Base-by-base conservation (phyloP, 1,139 yeast genomes). In the Saccharomycopsis hybrid region DNA sequence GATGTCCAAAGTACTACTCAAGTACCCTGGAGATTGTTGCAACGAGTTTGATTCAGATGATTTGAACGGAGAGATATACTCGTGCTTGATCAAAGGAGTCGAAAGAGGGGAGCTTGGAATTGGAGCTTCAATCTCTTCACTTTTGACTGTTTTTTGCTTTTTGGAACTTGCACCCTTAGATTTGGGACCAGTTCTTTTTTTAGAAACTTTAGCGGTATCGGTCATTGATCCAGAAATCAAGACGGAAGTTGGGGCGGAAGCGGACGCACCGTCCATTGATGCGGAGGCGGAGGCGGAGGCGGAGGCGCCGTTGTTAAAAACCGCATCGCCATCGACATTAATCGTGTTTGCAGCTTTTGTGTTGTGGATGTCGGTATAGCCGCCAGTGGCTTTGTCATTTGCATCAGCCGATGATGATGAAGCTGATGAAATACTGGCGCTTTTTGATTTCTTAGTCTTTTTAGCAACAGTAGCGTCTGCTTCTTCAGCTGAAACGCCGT, bases 91-190 rank as follows among this genome's bases (percentile, higher is more conserved):
- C 27, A 33, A 37, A 2, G 49, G 43, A 11, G 49, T 48, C 11
- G 51, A 45, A 9, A 49, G 35, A 27, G 51, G 51, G n/a, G 51
- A 44, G 13, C 38, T 43, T 2, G 51, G 46, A 13, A 51, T 37
- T 18, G 53, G 53, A 9, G 53, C 47, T 8, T 33, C 51, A 35
- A 50, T 43, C 18, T 43, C 44, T 39, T 45, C 41, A 27, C 29
- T 13, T 29, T 33, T 24, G 24, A 18, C 25, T 7, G 50, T 32
- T 25, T 30, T 30, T 7, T 30, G 13, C 4, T 44, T 44, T 24
- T 41, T 7, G 11, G 35, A 36, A n/a, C n/a, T n/a, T n/a, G n/a
- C n/a, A n/a, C n/a, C n/a, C 13, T 40, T 40, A n/a, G 31, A n/a
- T 2, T 3, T 31, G 7, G n/a, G n/a, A 9, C 7, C 39, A 5